Base-by-base conservation (phyloP, 2,329 filamentous ascomycete species). In the Colletotrichum sublineola region DNA sequence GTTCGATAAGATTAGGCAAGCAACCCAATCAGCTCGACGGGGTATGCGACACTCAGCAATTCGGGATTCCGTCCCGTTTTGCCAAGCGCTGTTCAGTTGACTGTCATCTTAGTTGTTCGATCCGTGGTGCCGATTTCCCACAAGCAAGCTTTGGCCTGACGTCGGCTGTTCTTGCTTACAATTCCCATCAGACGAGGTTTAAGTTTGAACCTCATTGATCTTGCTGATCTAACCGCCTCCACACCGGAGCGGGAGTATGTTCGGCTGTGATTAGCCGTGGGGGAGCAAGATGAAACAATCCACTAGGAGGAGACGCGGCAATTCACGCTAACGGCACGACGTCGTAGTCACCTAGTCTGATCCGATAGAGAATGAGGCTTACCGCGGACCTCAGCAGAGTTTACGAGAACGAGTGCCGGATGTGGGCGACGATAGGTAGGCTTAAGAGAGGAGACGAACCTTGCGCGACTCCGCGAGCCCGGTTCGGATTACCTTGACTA, bases 341-440 rank as follows among this genome's bases (percentile, higher is more conserved):
- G 50, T 7, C 48, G 24, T 18, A 18, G 15, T 31, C 50, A 33
- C 29, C 15, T 8, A 53, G 24, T 24, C 29, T 48, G n/a, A n/a
- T 31, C n/a, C n/a, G 40, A 31, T 9, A 2, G 42, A 55, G 29
- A 46, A 44, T 38, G 44, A 52, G 62, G 62, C 52, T 66, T 55
- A 44, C 62, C 15, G 36, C 24, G 18, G 38, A 33, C 29, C 40
- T 18, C 20, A 7, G 42, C 29, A 58, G 18, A 29, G 67, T 69
- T 53, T 20, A 44, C 44, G 62, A 66, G 12, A 69, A 40, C 24
- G 53, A 67, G 18, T 38, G 20, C 53, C 15, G 24, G n/a, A 24
- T 46, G 18, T 3, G 36, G 40, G 52, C 24, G 24, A 24, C 24
- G 48, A 48, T 64, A 24, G 44, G 29, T 58, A 24, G 44, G 44